Evolutionary conservation across 2,329 filamentous ascomycete genomes (phyloP).

Genomic region (Capronia americana): DNA sequence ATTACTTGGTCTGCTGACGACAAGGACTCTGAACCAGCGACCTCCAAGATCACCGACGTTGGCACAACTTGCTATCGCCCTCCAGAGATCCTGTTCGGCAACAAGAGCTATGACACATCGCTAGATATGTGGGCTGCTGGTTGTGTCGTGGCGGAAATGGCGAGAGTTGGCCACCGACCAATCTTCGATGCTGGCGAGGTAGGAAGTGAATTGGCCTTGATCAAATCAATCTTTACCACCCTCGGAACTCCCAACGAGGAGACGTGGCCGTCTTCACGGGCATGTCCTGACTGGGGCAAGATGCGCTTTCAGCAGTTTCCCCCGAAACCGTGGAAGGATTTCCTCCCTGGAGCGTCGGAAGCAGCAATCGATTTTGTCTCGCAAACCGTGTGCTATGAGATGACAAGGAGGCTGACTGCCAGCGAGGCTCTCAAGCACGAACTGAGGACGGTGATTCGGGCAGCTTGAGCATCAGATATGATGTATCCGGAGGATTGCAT

Average conservation of each 20-base stretch:
- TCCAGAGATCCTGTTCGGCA: conserved; percentile 88
- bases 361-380: conserved; percentile 70
- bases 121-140: conserved; percentile 93
- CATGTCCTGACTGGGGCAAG: conserved; percentile 85
- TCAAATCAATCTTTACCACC: conserved; percentile 90
- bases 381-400: conserved; percentile 75
- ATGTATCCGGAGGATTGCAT: conserved; percentile 1
- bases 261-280: conserved; percentile 71
- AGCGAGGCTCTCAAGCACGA: conserved; percentile 28
- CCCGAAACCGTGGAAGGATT: conserved; percentile 68
- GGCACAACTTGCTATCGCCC: conserved; percentile 91
- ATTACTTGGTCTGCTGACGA: conserved; percentile 78
- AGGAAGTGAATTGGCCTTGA: conserved; percentile 88
- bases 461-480: neutral
- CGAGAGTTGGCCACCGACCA: conserved; percentile 61
- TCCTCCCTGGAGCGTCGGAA: conserved; percentile 68
- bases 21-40: conserved; percentile 64
- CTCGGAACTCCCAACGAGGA: conserved; percentile 82
- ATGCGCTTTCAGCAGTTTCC: conserved; percentile 79
- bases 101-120: conserved; percentile 71
- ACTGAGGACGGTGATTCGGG: neutral
- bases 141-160: conserved; percentile 79
- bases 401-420: conserved; percentile 70
- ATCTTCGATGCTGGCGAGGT: conserved; percentile 89
- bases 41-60: conserved; percentile 85